Base-by-base conservation (phyloP, 2,329 filamentous ascomycete species). In the Furcasterigmium sp. region DNA sequence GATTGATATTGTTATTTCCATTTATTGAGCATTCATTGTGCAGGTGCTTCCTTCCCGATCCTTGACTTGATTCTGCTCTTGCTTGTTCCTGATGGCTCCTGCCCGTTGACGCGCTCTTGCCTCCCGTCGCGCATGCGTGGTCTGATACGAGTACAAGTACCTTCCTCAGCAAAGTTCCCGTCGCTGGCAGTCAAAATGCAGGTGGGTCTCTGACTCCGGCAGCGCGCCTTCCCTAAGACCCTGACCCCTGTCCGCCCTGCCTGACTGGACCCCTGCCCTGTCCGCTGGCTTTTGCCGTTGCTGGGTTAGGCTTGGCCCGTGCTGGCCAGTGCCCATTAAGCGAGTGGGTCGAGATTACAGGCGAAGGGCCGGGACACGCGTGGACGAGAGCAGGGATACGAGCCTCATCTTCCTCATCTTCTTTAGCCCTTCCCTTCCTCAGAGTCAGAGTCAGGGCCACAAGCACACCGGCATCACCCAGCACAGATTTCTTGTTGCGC, bases 301-400 rank as follows among this genome's bases (percentile, higher is more conserved):
- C 42, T 35, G 42, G 37, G 42, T 39, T 37, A 34, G 35, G 37
- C 42, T 30, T 45, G 46, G 46, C 39, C 46, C 30, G 46, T 47
- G 46, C 46, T 41, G 36, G n/a, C 25, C 29, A 32, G n/a, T n/a
- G n/a, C 15, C 32, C 17, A 35, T 50, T 54, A 53, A 55, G 51
- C 51, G 48, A 55, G 51, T 56, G 52, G 54, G 53, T 36, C 47
- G 49, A 53, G 51, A 52, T 54, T 54, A 44, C 50, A 38, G 41
- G 37, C 20, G 37, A 15, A 29, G 26, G 21, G 30, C 25, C 34
- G 25, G 25, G 35, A 35, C 32, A 35, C 32, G 32, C 32, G 32
- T 35, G 32, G 32, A 35, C 18, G 17, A 11, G n/a, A 25, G 38
- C 38, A 40, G 26, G 38, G 38, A 40, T 40, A 40, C 38, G 38